These are phyloP conservation scores for Saturnispora ahearnii DNA, from an alignment of 805 yeast genomes.

Conservation along the genomic window DNA sequence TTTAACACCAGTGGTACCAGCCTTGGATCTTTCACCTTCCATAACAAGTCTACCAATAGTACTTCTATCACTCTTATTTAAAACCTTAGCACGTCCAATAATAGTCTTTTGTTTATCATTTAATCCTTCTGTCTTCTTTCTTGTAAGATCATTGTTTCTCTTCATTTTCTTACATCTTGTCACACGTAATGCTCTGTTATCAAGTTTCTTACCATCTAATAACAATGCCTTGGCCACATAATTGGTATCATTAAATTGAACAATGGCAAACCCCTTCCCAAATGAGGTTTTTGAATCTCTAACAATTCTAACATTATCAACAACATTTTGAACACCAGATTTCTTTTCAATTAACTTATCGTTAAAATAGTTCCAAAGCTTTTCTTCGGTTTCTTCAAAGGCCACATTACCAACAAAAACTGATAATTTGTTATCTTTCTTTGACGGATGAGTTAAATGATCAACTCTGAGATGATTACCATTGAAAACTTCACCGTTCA, in stretches of 20 bases:
- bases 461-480: slow-evolving; percentile 83
- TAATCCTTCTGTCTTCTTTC: slow-evolving; percentile 26
- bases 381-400: slow-evolving; percentile 87
- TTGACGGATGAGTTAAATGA: slow-evolving; percentile 84
- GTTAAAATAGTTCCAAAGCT: slow-evolving; percentile 73
- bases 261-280: slow-evolving; percentile 96
- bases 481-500: slow-evolving; percentile 62
- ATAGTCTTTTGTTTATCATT: slow-evolving; percentile 64
- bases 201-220: slow-evolving; percentile 58
- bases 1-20: slow-evolving; percentile 54
- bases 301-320: slow-evolving; percentile 82
- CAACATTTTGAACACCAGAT: slow-evolving; percentile 29
- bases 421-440: slow-evolving; percentile 73
- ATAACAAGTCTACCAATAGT: slow-evolving; percentile 49
- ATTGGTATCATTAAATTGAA: slow-evolving; percentile 70
- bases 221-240: slow-evolving; percentile 76
- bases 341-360: slow-evolving; percentile 35
- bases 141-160: slow-evolving; percentile 19
- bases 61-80: slow-evolving; percentile 75
- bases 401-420: slow-evolving; percentile 91
- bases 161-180: slow-evolving; percentile 49
- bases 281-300: slow-evolving; percentile 90
- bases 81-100: slow-evolving; percentile 69
- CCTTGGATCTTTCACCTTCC: slow-evolving; percentile 75
- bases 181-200: slow-evolving; percentile 62